A percentile compares a stretch with the other conserved stretches of the same genome.
Evolutionary conservation across 2,329 filamentous ascomycete species (phyloP).

Genomic region (Alternaria gaisen): DNA sequence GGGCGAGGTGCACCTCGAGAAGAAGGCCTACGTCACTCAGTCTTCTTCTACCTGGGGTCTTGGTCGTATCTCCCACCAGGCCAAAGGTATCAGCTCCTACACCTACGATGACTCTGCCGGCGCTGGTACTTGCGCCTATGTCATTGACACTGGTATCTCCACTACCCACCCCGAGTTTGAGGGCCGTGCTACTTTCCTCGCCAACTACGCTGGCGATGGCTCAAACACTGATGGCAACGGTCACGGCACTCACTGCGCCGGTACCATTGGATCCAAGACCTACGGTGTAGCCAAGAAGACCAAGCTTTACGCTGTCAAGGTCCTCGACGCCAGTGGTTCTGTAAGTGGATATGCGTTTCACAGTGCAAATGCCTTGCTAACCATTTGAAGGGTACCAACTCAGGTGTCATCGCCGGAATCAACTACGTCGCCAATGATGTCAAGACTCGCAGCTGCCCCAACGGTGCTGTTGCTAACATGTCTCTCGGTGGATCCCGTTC

Average conservation of each 20-base stretch:
- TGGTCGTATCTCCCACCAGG: conserved; percentile 51
- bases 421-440: conserved; percentile 48
- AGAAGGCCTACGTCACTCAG: conserved; percentile 51
- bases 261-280: conserved; percentile 49
- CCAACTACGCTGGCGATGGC: conserved; percentile 50
- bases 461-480: conserved; percentile 50
- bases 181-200: conserved; percentile 50
- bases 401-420: conserved; percentile 52
- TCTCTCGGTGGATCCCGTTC: conserved; percentile 53
- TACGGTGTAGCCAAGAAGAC: conserved; percentile 53
- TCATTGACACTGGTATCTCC: conserved; percentile 72
- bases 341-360: conserved; percentile 33
- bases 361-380: conserved; percentile 16
- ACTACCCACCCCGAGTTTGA: conserved; percentile 60
- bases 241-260: conserved; percentile 52
- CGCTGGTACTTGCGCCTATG: conserved; percentile 61
- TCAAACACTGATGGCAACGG: conserved; percentile 50
- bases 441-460: conserved; percentile 47
- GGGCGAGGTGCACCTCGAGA: conserved; percentile 32
- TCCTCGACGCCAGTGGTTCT: conserved; percentile 46
- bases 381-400: conserved; percentile 49
- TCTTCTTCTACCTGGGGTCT: conserved; percentile 53
- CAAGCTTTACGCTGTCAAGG: conserved; percentile 53
- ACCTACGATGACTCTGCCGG: conserved; percentile 53
- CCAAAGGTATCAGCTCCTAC: conserved; percentile 44